Base-by-base conservation (phyloP, 139 green algal species). In the Chlorella vulgaris region DNA sequence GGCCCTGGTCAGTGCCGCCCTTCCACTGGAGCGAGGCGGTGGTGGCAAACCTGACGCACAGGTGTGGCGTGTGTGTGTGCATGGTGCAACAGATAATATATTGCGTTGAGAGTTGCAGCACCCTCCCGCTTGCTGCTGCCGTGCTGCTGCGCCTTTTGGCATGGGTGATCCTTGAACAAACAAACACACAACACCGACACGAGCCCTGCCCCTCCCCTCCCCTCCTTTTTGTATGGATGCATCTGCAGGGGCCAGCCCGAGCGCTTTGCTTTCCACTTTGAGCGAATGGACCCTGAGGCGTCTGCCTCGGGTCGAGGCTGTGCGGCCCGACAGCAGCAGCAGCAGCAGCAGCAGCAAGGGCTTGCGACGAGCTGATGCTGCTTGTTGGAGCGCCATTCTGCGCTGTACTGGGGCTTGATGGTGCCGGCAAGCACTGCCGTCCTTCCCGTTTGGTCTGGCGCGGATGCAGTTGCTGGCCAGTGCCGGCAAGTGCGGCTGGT, bases 241-340 rank as follows among this genome's bases (percentile, higher is more conserved):
- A n/a, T 2, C 24, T 74, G 67, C 38, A 42, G 31, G 50, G 81
- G 81, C 1, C 81, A 85, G 69, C 81, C 81, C 31, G 81, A 81
- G 31, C 50, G 28, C 24, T 85, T 85, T 63, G 28, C 76, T 6
- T 85, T 81, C 36, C n/a, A 47, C 2, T 85, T 81, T 50, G 81
- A 85, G 19, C 47, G 36, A 5, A 81, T 81, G 81, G 50, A 47
- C 40, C 67, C 67, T 8, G 18, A 33, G 22, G 39, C 38, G 24
- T 39, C 67, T n/a, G n/a, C n/a, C n/a, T n/a, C n/a, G n/a, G n/a
- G n/a, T n/a, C n/a, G n/a, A n/a, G n/a, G 24, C 65, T 73, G 65
- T 39, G 39, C 26, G 26, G 26, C 39, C 39, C 36, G 39, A 28
- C 67, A 28, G 26, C 65, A 1, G 2, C 19, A 38, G 5, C 39